Evolutionary conservation across 177 flowering plant species (phyloP).

Genomic region (Vitis hybrid): DNA sequence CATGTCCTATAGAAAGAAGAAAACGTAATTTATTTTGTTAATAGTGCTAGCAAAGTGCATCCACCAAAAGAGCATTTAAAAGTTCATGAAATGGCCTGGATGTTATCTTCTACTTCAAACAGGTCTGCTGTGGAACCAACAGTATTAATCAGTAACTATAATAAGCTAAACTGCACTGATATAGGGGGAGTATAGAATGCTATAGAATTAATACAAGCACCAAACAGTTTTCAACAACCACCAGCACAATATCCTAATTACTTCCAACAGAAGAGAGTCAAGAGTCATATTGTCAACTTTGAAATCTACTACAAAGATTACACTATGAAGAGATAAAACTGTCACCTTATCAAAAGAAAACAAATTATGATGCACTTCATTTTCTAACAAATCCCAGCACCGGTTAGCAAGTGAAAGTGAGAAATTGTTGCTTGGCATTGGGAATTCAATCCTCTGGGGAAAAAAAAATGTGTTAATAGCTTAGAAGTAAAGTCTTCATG

Average conservation of each 20-base stretch:
- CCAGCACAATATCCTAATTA: neutral
- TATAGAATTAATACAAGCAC: neutral
- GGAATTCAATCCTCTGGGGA: conserved; percentile 87
- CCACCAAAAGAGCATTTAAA: neutral
- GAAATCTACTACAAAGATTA: neutral
- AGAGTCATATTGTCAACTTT: too few relatives aligned
- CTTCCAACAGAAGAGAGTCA: neutral
- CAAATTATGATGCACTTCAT: conserved; percentile 48
- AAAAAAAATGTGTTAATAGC: conserved; percentile 13
- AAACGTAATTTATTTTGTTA: conserved; percentile 5
- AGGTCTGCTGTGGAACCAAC: neutral
- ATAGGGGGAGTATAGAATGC: neutral
- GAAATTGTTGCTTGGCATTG: conserved; percentile 80
- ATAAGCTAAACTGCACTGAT: too few relatives aligned
- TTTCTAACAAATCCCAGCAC: conserved; percentile 65
- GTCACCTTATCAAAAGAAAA: conserved; percentile 81
- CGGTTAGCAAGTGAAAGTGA: conserved; percentile 83
- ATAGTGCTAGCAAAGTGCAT: too few relatives aligned
- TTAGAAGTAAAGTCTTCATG: conserved; percentile 11
- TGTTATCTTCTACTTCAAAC: neutral
- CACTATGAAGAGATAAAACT: neutral
- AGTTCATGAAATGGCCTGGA: conserved; percentile 2
- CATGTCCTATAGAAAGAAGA: conserved; percentile 57
- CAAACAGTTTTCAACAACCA: neutral
- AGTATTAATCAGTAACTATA: too few relatives aligned